phyloP scores from a whole-genome alignment of 495 filamentous ascomycete species.

The Lasiosphaeria hispida region DNA sequence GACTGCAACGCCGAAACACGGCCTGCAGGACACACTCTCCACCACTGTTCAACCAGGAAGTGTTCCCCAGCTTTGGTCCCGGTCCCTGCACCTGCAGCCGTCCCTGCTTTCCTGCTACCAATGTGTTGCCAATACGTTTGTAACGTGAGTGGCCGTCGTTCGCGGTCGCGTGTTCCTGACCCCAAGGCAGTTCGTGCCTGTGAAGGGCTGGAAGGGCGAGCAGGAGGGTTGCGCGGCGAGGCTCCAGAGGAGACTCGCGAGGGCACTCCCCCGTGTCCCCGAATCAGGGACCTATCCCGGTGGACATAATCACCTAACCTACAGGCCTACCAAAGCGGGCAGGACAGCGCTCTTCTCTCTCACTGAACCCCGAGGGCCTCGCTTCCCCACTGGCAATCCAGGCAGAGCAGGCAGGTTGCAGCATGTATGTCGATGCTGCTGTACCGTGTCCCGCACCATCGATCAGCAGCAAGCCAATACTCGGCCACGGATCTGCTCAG shows the following conservation, averaged over 20 bases:
- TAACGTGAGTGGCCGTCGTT: slow-evolving; percentile 12
- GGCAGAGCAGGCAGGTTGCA: neutral
- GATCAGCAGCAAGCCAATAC: slow-evolving; percentile 12
- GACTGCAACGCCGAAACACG: slow-evolving; percentile 19
- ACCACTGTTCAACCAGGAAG: slow-evolving; percentile 12
- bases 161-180: too few species aligned
- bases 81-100: slow-evolving; percentile 21
- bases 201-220: neutral
- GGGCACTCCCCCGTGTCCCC: too few species aligned
- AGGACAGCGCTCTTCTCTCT: neutral
- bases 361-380: neutral
- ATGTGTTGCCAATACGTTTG: neutral
- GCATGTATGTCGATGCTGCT: neutral
- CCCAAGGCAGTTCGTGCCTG: too few species aligned
- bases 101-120: slow-evolving; percentile 2
- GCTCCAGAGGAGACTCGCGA: too few species aligned
- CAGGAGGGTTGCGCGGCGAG: neutral
- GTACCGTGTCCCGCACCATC: slow-evolving; percentile 3
- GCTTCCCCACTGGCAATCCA: slow-evolving; percentile 4
- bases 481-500: slow-evolving; percentile 10
- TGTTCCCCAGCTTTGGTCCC: slow-evolving; percentile 26
- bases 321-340: too few species aligned
- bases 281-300: too few species aligned
- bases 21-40: slow-evolving; percentile 15
- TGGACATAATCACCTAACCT: too few species aligned